Percentiles rank a stretch among this genome's conserved stretches.
phyloP scores from a whole-genome alignment of 2,329 filamentous ascomycete species.

The Fusarium pilosicola region DNA sequence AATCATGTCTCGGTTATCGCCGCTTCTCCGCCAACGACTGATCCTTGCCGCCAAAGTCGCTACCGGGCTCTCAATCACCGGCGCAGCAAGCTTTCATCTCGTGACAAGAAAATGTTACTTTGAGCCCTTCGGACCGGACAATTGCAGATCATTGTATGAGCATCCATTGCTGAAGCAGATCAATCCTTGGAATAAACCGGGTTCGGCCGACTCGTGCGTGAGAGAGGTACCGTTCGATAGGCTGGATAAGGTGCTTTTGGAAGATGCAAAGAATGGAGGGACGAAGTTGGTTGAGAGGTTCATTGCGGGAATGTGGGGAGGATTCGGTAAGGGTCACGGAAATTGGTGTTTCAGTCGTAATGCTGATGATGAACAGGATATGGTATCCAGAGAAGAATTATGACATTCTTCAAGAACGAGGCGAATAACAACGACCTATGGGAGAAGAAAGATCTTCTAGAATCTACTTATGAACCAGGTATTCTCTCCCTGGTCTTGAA shows the following conservation, averaged over 20 bases:
- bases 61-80: background rate
- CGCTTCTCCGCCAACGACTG: background rate
- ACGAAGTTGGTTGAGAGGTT: conserved; percentile 31
- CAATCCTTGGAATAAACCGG: conserved; percentile 37
- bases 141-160: conserved; percentile 6
- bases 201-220: conserved; percentile 32
- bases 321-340: conserved; percentile 17
- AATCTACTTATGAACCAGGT: conserved; percentile 35
- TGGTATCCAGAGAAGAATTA: conserved; percentile 20
- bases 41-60: background rate
- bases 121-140: conserved; percentile 28
- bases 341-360: no score
- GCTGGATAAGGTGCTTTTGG: conserved; percentile 5
- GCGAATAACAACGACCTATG: conserved; percentile 22
- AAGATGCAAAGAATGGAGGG: conserved; percentile 28
- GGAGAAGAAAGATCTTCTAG: conserved; percentile 26
- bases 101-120: conserved; percentile 34
- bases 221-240: conserved; percentile 14
- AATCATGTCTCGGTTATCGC: background rate
- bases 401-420: conserved; percentile 20
- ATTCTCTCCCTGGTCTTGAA: no score
- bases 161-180: conserved; percentile 26
- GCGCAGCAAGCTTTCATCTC: conserved; percentile 20
- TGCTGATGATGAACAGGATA: background rate
- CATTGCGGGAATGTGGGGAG: conserved; percentile 32